A percentile compares a stretch with the other conserved stretches of the same genome.
Evolutionary conservation across 441 rosid species (phyloP).

Genomic region (Gossypium trilobum): DNA sequence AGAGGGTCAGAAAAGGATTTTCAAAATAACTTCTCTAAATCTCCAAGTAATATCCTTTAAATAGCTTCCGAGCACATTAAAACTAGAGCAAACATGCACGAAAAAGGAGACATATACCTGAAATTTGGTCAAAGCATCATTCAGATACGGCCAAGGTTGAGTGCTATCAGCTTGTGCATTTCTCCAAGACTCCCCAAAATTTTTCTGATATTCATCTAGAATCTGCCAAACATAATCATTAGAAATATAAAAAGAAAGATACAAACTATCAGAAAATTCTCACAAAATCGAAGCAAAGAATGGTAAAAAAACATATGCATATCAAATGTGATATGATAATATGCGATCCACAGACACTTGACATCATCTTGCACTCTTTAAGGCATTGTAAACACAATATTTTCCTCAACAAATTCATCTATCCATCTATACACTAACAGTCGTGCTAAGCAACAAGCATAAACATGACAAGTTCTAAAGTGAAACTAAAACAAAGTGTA

Average conservation of each 20-base stretch:
- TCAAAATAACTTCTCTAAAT: neutral
- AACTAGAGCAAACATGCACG: neutral
- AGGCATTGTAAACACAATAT: neutral
- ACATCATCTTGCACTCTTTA: neutral
- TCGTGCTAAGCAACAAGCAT: neutral
- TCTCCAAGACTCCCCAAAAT: slow-evolving; percentile 82
- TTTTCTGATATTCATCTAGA: slow-evolving; percentile 86
- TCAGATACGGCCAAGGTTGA: slow-evolving; percentile 79
- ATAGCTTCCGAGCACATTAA: neutral
- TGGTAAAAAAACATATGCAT: neutral
- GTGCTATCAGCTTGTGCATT: slow-evolving; percentile 42
- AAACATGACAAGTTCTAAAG: neutral
- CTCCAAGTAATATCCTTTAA: neutral
- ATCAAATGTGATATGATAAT: neutral
- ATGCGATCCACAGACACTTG: neutral
- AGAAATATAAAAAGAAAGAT: slow-evolving; percentile 8
- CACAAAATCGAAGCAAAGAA: neutral
- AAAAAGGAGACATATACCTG: slow-evolving; percentile 42
- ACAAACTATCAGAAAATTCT: neutral
- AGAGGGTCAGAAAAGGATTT: neutral
- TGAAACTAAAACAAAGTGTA: neutral
- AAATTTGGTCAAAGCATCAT: slow-evolving; percentile 66
- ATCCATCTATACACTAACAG: neutral
- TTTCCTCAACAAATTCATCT: neutral
- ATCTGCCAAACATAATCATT: slow-evolving; percentile 36